Evolutionary conservation across 139 green algal species (phyloP).

Genomic region (Closterium sp.): DNA sequence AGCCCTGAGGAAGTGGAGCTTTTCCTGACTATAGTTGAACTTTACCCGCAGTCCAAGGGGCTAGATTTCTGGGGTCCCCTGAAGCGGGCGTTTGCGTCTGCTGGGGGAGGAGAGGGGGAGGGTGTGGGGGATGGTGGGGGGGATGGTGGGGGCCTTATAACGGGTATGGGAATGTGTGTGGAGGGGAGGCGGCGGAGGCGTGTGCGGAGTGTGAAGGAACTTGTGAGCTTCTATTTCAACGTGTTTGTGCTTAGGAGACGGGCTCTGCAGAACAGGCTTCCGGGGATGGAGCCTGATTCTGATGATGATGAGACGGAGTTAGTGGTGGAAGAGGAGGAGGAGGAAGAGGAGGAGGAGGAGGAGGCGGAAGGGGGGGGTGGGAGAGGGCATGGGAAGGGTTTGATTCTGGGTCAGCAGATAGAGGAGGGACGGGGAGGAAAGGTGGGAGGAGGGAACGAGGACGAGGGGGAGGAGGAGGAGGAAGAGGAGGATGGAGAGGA

Average conservation of each 20-base stretch:
- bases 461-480: neutral
- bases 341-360: neutral
- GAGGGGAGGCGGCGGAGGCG: neutral
- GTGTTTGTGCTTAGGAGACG: conserved; percentile 25
- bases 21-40: conserved; percentile 7
- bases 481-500: neutral
- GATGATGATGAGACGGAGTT: conserved; percentile 29
- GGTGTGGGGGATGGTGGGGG: neutral
- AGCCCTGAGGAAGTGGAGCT: conserved; percentile 4
- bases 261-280: conserved; percentile 23
- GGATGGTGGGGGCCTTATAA: neutral
- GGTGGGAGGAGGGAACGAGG: neutral
- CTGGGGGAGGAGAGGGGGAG: neutral
- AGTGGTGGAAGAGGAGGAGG: conserved; percentile 1
- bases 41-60: neutral
- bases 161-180: neutral
- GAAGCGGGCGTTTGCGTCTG: conserved; percentile 3
- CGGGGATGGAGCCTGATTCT: conserved; percentile 8
- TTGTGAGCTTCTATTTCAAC: conserved; percentile 27
- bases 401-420: neutral
- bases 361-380: neutral
- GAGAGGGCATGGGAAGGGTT: neutral
- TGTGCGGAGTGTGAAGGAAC: conserved; percentile 6
- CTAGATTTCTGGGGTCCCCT: conserved; percentile 8
- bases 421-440: neutral